Conservation (phyloP, 345 rosid species). For the Populus tremula region DNA sequence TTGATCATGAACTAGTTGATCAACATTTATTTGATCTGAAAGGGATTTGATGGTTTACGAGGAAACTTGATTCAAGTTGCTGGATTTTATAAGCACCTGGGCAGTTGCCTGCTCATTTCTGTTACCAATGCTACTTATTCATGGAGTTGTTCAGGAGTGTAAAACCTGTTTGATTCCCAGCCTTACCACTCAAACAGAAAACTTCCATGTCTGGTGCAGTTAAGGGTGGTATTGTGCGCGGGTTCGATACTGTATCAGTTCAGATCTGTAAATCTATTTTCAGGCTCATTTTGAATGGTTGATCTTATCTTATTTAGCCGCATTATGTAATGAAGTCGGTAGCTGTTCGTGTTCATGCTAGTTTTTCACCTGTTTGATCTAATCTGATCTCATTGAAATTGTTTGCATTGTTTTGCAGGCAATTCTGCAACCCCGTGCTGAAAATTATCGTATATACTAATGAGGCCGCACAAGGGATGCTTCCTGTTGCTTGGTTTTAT, state of each 20-base stretch:
- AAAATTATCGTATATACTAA: slow-evolving; percentile 34
- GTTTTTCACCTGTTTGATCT: not conserved
- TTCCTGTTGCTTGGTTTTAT: slow-evolving; percentile 5
- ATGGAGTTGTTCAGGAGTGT: not conserved
- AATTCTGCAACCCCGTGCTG: slow-evolving; percentile 31
- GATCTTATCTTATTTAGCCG: not conserved
- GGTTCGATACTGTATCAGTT: not conserved
- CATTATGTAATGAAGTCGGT: not conserved
- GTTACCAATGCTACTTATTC: not conserved
- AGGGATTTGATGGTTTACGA: not conserved
- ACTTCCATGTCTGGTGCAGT: not conserved
- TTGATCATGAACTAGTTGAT: not conserved
- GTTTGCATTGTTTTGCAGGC: slow-evolving; percentile 27
- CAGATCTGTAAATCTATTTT: not conserved
- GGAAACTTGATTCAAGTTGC: not conserved
- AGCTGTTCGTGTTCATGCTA: not conserved
- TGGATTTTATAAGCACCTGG: not conserved
- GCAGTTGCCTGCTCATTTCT: not conserved
- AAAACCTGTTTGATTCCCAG: not conserved
- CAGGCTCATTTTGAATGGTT: not conserved
- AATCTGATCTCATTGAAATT: not conserved
- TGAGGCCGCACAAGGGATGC: slow-evolving; percentile 7
- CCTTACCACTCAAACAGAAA: not conserved
- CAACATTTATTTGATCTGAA: not conserved
- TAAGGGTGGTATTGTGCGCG: not conserved